Percentiles rank a stretch among this genome's conserved stretches.
phyloP scores from a whole-genome alignment of 352 stramenopile genomes.

The Globisporangium canariense region DNA sequence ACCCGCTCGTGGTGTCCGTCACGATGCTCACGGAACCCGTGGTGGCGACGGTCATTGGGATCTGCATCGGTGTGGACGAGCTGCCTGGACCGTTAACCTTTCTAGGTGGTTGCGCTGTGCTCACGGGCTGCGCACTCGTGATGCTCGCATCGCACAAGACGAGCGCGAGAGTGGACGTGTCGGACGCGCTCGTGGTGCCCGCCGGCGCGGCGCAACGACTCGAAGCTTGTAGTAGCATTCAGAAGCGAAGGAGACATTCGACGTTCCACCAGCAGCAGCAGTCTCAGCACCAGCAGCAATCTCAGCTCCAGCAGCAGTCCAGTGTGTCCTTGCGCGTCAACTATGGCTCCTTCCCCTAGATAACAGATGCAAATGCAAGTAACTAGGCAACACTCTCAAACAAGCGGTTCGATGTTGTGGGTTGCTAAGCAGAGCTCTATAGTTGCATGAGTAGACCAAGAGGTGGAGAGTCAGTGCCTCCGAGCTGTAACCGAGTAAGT shows the following conservation, averaged over 20 bases:
- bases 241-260: slow-evolving; percentile 12
- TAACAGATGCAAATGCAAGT: no score
- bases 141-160: slow-evolving; percentile 34
- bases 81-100: slow-evolving; percentile 36
- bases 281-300: slow-evolving; percentile 5
- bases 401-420: background rate
- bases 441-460: no score
- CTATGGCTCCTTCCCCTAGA: slow-evolving; percentile 24
- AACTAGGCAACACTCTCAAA: background rate
- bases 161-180: slow-evolving; percentile 35
- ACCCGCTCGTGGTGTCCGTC: slow-evolving; percentile 54
- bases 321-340: slow-evolving; percentile 11
- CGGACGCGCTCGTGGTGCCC: slow-evolving; percentile 25
- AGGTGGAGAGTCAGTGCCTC: no score
- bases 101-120: slow-evolving; percentile 33
- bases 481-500: background rate
- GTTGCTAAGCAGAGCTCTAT: no score
- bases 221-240: background rate
- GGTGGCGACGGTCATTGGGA: slow-evolving; percentile 42
- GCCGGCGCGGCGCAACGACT: background rate
- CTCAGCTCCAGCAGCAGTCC: background rate
- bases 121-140: slow-evolving; percentile 42
- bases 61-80: slow-evolving; percentile 35
- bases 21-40: slow-evolving; percentile 53
- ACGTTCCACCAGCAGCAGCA: slow-evolving; percentile 4